Base-by-base conservation (phyloP, 2,329 filamentous ascomycete genomes). In the Fusarium clavum region DNA sequence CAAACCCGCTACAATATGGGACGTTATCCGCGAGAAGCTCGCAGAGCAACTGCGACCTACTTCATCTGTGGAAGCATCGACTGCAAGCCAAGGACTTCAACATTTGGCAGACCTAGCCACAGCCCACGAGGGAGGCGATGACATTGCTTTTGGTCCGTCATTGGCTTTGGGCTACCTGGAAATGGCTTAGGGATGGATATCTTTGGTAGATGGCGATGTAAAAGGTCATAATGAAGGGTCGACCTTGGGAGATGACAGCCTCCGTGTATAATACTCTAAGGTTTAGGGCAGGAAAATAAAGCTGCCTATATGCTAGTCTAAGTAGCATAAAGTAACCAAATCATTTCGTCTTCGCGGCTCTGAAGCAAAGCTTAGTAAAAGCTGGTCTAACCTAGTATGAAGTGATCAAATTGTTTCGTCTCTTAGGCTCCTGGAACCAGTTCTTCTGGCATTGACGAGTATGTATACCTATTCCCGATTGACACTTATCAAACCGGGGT, bases 81-180 rank as follows among this genome's bases (percentile, higher is more conserved):
- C 81, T 49, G 83, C 80, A 56, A 88, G 82, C 75, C 85, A 83
- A 65, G 85, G 86, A 34, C 79, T 92, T 52, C 88, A 91, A 77
- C 88, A 86, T 64, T 80, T 91, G 11, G 89, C 88, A 10, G 87
- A 91, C 69, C 72, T 87, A 49, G 85, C 85, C 9, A 85, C 84
- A 8, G 83, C 83, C 9, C 81, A 80, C 29, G 79, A 81, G 61
- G 77, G 70, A 40, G 71, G 66, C 8, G 78, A 77, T 22, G 79
- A 79, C 10, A 75, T 76, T 34, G 69, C 77, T 8, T 77, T 78
- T 62, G 78, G 77, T 14, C 75, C 76, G 11, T 77, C 78, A 11
- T 72, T 81, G 34, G 76, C 79, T 20, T 75, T 77, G 16, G 80
- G 80, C 27, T 81, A 81, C 61, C 73, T 81, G 27, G 77, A 80